Conservation (phyloP, 805 yeast genomes). For the Pichia ethanolica region DNA sequence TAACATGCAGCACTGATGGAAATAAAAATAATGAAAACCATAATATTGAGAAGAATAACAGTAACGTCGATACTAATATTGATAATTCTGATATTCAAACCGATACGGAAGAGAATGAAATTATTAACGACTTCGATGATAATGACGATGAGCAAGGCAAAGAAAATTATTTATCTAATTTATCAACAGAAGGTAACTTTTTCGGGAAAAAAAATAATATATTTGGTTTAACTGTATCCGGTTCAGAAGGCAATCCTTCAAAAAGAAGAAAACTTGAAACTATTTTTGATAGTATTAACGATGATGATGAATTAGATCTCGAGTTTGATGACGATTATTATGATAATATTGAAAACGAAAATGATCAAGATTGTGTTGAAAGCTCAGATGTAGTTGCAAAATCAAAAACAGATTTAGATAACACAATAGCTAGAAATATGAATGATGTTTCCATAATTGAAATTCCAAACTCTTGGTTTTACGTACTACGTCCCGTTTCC, state of each 20-base stretch:
- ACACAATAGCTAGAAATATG: neutral
- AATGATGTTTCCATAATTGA: conserved; percentile 18
- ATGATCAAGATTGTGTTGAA: conserved; percentile 15
- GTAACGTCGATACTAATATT: conserved; percentile 13
- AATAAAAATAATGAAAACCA: neutral
- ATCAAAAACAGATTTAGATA: neutral
- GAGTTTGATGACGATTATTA: conserved; percentile 17
- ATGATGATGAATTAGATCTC: conserved; percentile 10
- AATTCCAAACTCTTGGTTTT: conserved; percentile 57
- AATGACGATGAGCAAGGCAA: neutral
- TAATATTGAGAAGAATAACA: neutral
- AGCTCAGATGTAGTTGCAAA: too few relatives aligned
- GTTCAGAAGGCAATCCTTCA: neutral
- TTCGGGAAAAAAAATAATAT: neutral
- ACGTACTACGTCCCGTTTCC: conserved; percentile 58
- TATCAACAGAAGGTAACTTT: neutral
- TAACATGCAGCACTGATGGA: neutral
- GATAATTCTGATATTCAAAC: conserved; percentile 14
- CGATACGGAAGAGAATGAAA: conserved; percentile 8
- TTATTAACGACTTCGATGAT: conserved; percentile 9
- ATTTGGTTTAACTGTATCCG: neutral
- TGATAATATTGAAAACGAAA: conserved; percentile 7
- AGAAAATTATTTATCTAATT: neutral
- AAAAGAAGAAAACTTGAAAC: conserved; percentile 17
- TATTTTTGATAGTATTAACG: conserved; percentile 16